Conservation (phyloP, 805 yeast species). For the Zygoascus bituminiphila region DNA sequence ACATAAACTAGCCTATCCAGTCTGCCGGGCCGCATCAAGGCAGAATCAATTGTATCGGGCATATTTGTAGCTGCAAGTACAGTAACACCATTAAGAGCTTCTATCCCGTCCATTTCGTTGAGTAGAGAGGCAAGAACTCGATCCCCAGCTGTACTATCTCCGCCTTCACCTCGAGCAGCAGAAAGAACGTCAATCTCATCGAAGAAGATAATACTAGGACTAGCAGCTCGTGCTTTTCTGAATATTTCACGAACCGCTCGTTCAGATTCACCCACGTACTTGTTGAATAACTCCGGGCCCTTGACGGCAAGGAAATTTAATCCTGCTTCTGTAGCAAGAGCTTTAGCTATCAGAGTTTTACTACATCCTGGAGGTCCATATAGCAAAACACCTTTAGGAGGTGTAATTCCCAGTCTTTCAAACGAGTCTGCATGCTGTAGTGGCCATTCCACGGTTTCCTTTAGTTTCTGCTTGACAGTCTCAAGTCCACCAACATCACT, state of each 20-base stretch:
- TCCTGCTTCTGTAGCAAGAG: constrained; percentile 94
- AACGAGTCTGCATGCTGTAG: constrained; percentile 75
- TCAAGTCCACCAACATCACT: constrained; percentile 94
- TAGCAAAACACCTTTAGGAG: constrained; percentile 87
- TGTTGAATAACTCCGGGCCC: constrained; percentile 93
- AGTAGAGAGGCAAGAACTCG: constrained; percentile 84
- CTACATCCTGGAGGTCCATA: constrained; percentile 99
- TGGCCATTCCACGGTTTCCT: constrained; percentile 90
- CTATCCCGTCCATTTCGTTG: constrained; percentile 97
- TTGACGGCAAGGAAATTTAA: constrained; percentile 89
- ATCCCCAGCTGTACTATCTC: constrained; percentile 36
- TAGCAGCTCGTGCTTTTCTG: constrained; percentile 93
- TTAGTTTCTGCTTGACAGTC: constrained; percentile 66
- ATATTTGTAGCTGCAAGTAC: constrained; percentile 94
- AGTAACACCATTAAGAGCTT: constrained; percentile 85
- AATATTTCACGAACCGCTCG: constrained; percentile 82
- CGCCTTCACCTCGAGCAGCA: constrained; percentile 53
- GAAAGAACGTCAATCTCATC: constrained; percentile 96
- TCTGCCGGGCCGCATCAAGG: constrained; percentile 91
- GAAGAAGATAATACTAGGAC: constrained; percentile 91
- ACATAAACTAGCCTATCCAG: constrained; percentile 90
- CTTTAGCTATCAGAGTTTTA: constrained; percentile 94
- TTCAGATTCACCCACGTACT: constrained; percentile 97
- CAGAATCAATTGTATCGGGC: constrained; percentile 90
- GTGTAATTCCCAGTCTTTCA: constrained; percentile 64